Evolutionary conservation across 192 early-diverging fungal species (phyloP).

Genomic region (Thamnidium elegans): DNA sequence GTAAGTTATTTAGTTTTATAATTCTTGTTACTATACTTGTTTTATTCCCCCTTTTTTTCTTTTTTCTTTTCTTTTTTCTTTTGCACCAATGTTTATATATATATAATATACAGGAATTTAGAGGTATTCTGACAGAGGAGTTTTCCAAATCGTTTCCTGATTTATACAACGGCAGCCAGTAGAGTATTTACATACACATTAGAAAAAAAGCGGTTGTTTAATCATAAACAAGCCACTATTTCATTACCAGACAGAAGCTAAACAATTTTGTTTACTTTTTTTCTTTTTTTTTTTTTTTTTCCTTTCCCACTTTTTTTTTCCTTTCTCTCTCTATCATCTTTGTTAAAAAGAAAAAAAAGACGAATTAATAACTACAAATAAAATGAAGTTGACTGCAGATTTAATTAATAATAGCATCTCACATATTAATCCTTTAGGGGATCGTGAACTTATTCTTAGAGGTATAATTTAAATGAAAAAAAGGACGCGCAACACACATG

Average conservation of each 20-base stretch:
- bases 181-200: too few species aligned
- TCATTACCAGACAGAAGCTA: neutral
- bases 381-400: conserved; percentile 78
- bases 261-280: neutral
- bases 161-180: conserved; percentile 13
- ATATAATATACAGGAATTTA: conserved; percentile 24
- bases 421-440: conserved; percentile 84
- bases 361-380: too few species aligned
- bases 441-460: conserved; percentile 87
- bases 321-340: neutral
- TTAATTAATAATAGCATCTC: conserved; percentile 62
- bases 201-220: too few species aligned
- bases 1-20: conserved; percentile 24
- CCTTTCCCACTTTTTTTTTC: neutral
- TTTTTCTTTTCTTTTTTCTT: neutral
- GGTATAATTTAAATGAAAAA: conserved; percentile 47
- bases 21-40: neutral
- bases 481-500: conserved; percentile 7
- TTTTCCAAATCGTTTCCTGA: conserved; percentile 37
- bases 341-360: too few species aligned
- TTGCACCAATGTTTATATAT: neutral
- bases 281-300: neutral
- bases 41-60: neutral
- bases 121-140: conserved; percentile 26
- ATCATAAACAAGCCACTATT: too few species aligned